Evolutionary conservation across 208 protist genomes (phyloP).

Genomic region (Wallacemonas collosoma): DNA sequence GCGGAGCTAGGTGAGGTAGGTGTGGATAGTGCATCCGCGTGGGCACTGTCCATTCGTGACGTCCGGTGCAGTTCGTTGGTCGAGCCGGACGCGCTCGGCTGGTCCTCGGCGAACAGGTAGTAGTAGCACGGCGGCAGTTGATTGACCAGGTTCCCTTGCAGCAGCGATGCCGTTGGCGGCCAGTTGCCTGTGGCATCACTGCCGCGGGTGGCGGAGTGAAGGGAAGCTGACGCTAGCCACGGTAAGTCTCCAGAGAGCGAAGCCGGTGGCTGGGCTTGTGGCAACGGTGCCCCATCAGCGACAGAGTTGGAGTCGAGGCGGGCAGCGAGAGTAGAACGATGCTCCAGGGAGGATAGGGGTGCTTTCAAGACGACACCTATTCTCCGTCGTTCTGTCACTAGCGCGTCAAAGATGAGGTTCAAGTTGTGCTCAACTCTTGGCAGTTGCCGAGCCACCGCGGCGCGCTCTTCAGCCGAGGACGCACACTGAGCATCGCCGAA

Average conservation of each 20-base stretch:
- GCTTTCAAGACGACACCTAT: neutral
- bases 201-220: slow-evolving; percentile 6
- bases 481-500: slow-evolving; percentile 57
- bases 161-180: neutral
- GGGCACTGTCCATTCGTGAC: neutral
- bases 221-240: neutral
- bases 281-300: neutral
- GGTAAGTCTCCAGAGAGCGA: neutral
- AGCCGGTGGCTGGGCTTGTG: slow-evolving; percentile 6
- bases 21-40: neutral
- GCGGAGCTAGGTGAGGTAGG: neutral
- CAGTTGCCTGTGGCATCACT: slow-evolving; percentile 9
- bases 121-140: slow-evolving; percentile 61
- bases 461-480: slow-evolving; percentile 27
- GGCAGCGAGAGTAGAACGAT: neutral
- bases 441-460: slow-evolving; percentile 27
- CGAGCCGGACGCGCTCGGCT: neutral
- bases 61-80: neutral
- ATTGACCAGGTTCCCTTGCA: slow-evolving; percentile 8
- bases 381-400: slow-evolving; percentile 31
- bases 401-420: slow-evolving; percentile 39
- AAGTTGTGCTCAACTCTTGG: slow-evolving; percentile 37
- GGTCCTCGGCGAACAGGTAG: slow-evolving; percentile 41
- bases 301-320: neutral
- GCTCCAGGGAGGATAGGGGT: neutral